A percentile compares a stretch with the other conserved stretches of the same genome.
Evolutionary conservation across 129 eudicot genomes (phyloP).

Genomic region (Kitagawia praeruptora): DNA sequence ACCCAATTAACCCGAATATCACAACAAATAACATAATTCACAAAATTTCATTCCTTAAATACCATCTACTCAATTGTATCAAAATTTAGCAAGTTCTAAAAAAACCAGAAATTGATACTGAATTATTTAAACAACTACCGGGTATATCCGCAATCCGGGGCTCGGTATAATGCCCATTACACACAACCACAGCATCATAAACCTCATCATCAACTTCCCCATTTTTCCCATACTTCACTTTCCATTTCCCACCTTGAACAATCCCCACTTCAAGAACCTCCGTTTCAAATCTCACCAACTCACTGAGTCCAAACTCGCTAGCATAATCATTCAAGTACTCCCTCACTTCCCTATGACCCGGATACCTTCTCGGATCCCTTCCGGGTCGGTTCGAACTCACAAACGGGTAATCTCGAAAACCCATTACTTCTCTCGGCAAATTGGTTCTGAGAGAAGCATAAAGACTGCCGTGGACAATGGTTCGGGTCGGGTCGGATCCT

Average conservation of each 20-base stretch:
- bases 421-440: constrained; percentile 82
- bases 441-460: constrained; percentile 80
- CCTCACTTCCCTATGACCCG: constrained; percentile 77
- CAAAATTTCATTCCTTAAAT: background rate
- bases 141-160: constrained; percentile 76
- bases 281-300: constrained; percentile 50
- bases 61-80: background rate
- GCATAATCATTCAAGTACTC: constrained; percentile 62
- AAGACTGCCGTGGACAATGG: constrained; percentile 53
- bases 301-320: constrained; percentile 46
- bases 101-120: background rate
- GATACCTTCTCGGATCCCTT: constrained; percentile 80
- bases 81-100: background rate
- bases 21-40: background rate
- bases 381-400: constrained; percentile 27
- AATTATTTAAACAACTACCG: constrained; percentile 25
- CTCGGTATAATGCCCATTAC: constrained; percentile 83
- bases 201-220: constrained; percentile 31
- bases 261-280: constrained; percentile 56
- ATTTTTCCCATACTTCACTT: constrained; percentile 31
- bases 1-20: background rate
- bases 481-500: constrained; percentile 46
- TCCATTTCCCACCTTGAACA: constrained; percentile 49
- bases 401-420: constrained; percentile 73
- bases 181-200: constrained; percentile 87